A percentile compares a stretch with the other conserved stretches of the same genome.
Evolutionary conservation across 2,329 filamentous ascomycete genomes (phyloP).

Genomic region (Aureobasidium subglaciale): DNA sequence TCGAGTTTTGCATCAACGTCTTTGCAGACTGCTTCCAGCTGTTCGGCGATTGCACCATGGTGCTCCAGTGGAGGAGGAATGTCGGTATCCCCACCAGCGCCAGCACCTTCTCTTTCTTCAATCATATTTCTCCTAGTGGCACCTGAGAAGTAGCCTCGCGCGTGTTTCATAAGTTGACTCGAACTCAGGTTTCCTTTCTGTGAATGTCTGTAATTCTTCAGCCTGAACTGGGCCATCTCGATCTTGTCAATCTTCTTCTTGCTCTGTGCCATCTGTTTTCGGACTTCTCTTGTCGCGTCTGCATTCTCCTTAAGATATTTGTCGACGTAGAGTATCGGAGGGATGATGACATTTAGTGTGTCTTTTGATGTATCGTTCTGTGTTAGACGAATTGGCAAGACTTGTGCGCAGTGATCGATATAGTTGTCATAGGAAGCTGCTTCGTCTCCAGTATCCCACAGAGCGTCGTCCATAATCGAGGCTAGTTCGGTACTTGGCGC

Average conservation of each 20-base stretch:
- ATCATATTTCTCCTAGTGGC: slow-evolving; percentile 19
- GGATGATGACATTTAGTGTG: slow-evolving; percentile 43
- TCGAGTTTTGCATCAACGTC: slow-evolving; percentile 28
- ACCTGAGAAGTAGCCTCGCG: slow-evolving; percentile 27
- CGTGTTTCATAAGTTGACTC: slow-evolving; percentile 19
- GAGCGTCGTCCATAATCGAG: slow-evolving; percentile 23
- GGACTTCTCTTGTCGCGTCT: slow-evolving; percentile 41
- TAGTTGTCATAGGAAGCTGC: slow-evolving; percentile 21
- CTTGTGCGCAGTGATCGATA: slow-evolving; percentile 44
- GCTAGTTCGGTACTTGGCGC: slow-evolving; percentile 27
- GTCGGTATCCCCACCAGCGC: slow-evolving; percentile 17
- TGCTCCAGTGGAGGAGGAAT: slow-evolving; percentile 20
- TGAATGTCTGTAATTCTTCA: slow-evolving; percentile 28
- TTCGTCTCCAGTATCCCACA: slow-evolving; percentile 26
- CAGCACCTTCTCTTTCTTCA: slow-evolving; percentile 18
- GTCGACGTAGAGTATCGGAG: slow-evolving; percentile 50
- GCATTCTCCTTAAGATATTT: slow-evolving; percentile 51
- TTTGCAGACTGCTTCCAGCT: slow-evolving; percentile 29
- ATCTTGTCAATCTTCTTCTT: slow-evolving; percentile 27
- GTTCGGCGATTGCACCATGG: slow-evolving; percentile 22
- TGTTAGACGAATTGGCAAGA: slow-evolving; percentile 46
- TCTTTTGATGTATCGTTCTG: slow-evolving; percentile 27
- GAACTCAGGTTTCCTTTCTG: not conserved
- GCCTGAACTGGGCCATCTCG: slow-evolving; percentile 28
- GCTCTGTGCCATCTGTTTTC: slow-evolving; percentile 32